Conservation (phyloP, 768 basidiomycete species). For the Lepiota brunneoincarnata region DNA sequence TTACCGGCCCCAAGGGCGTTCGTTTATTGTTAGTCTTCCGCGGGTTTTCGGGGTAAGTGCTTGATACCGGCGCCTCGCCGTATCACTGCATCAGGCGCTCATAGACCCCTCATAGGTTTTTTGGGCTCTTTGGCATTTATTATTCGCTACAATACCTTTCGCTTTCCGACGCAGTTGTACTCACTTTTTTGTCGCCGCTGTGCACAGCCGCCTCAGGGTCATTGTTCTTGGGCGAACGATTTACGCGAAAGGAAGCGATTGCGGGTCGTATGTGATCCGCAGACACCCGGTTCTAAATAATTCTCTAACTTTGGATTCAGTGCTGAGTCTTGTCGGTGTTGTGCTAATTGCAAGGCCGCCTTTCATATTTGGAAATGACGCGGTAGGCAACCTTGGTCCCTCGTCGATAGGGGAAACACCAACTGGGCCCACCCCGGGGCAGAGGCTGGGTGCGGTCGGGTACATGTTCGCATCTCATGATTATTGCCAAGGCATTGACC, state of each 20-base stretch:
- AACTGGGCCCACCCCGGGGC: constrained; percentile 24
- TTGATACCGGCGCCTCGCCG: not conserved
- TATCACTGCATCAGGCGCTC: not conserved
- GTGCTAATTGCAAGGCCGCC: constrained; percentile 78
- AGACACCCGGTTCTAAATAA: not conserved
- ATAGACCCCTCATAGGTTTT: constrained; percentile 47
- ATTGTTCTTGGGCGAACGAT: constrained; percentile 57
- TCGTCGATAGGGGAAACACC: not conserved
- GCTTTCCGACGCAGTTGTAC: constrained; percentile 72
- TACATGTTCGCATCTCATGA: constrained; percentile 22
- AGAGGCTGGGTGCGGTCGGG: constrained; percentile 61
- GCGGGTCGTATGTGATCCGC: constrained; percentile 37
- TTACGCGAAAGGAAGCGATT: constrained; percentile 51
- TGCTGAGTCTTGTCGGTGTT: constrained; percentile 72
- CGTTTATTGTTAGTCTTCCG: constrained; percentile 53
- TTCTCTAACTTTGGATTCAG: constrained; percentile 23
- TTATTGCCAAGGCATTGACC: not conserved
- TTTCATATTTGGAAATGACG: constrained; percentile 57
- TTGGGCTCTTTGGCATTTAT: constrained; percentile 68
- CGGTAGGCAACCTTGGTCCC: not conserved
- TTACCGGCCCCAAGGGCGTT: constrained; percentile 69
- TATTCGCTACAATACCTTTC: constrained; percentile 74
- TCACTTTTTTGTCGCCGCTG: constrained; percentile 74
- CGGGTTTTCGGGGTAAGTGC: constrained; percentile 62
- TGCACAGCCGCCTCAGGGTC: constrained; percentile 61